Evolutionary conservation across 2,329 filamentous ascomycete species (phyloP), one percentile per base, ranked within the genome.

Genomic region (Paecilomyces variotii): DNA sequence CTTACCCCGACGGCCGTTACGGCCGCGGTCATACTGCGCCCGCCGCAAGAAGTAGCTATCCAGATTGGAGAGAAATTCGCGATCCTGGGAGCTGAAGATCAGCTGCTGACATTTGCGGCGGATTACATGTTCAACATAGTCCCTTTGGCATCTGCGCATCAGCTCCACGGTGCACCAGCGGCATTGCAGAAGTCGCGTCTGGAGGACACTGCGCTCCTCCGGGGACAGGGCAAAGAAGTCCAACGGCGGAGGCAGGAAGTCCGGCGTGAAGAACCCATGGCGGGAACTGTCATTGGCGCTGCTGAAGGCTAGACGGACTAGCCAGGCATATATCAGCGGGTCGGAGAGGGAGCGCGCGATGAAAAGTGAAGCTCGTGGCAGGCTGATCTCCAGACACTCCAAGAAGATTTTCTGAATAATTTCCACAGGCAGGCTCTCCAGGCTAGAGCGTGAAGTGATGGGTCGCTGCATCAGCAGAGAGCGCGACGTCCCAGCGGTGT

Each of bases 361-460:
- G 32, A 69, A 60, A 4, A 67, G 67, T 0, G 81, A 83, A 5
- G 75, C 71, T 50, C 71, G 70, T 0, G 78, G 73, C 10, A 81
- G 70, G 54, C 79, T 77, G 61, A 81, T 64, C 63, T 81, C 79
- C n/a, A 78, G 69, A 25, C 74, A 74, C 30, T 74, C 64, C n/a
- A 80, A 72, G 64, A 83, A 83, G 56, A 83, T 82, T 52, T 73
- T 71, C 60, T 83, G 76, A 4, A 82, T 64, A 26, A 82, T 69
- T 65, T 82, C 80, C 12, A 72, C 63, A 0, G 80, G 80, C 1
- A 82, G 70, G 12, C 60, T 57, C 63, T 82, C 79, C 25, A 82
- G 67, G 19, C 59, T 59, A 30, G 73, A 74, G 45, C 60, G 60
- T 32, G 27, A 28, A 45, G 24, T 11, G 53, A n/a, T 54, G 10